Conservation (phyloP, 2,329 filamentous ascomycete species). For the Neonectria neomacrospora region DNA sequence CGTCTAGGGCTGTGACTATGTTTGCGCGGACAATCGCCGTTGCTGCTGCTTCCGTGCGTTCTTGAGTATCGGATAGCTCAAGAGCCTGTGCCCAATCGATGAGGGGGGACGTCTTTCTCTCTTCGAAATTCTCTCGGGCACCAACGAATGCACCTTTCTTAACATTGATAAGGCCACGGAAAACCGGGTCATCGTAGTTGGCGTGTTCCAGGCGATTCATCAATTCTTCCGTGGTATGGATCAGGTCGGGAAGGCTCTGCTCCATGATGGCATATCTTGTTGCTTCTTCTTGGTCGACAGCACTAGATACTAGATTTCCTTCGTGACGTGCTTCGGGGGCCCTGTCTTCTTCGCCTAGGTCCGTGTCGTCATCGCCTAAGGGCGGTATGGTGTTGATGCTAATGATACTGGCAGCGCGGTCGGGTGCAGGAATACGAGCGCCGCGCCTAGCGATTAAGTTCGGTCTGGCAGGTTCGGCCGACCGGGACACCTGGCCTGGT, state of each 20-base stretch:
- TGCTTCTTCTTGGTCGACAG: slow-evolving; percentile 13
- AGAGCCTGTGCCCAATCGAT: slow-evolving; percentile 43
- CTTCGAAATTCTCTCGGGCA: slow-evolving; percentile 42
- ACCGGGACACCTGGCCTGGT: slow-evolving; percentile 7
- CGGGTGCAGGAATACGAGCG: slow-evolving; percentile 29
- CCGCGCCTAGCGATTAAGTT: slow-evolving; percentile 39
- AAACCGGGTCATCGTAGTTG: slow-evolving; percentile 34
- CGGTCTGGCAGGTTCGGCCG: slow-evolving; percentile 1
- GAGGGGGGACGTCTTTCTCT: slow-evolving; percentile 37
- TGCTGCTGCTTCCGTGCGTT: slow-evolving; percentile 11
- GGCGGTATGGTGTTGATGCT: slow-evolving; percentile 37
- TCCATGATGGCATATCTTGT: slow-evolving; percentile 39
- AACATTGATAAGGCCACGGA: slow-evolving; percentile 37
- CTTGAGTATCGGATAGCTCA: slow-evolving; percentile 3
- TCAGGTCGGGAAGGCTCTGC: slow-evolving; percentile 44
- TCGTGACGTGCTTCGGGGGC: slow-evolving; percentile 9
- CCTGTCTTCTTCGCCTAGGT: slow-evolving; percentile 30
- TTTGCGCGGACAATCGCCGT: slow-evolving; percentile 49
- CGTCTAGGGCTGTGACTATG: slow-evolving; percentile 49
- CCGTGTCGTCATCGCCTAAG: slow-evolving; percentile 39
- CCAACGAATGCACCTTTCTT: slow-evolving; percentile 44
- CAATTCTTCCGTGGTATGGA: slow-evolving; percentile 42
- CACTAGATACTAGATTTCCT: background rate
- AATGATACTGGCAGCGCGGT: slow-evolving; percentile 4
- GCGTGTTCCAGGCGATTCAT: slow-evolving; percentile 40